phyloP scores from a whole-genome alignment of 164 flowering plant genomes.

The Cinnamomum micranthum region DNA sequence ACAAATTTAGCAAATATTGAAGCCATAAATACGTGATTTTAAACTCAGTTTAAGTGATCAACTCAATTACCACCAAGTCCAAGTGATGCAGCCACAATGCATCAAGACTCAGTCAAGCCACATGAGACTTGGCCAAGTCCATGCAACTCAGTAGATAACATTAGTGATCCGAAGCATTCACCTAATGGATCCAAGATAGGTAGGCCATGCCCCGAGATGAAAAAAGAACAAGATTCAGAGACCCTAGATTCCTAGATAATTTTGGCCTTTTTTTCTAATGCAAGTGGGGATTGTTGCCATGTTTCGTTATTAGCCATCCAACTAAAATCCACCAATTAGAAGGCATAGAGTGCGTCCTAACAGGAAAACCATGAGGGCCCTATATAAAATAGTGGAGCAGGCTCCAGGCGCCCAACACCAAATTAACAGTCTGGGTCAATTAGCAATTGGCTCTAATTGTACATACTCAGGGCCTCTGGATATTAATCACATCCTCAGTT shows the following conservation, averaged over 20 bases:
- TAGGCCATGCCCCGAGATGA: too few relatives aligned
- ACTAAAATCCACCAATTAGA: background rate
- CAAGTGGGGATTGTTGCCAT: background rate
- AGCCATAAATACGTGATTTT: too few relatives aligned
- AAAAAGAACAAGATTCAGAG: background rate
- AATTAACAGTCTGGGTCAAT: background rate
- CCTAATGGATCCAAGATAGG: too few relatives aligned
- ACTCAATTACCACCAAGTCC: too few relatives aligned
- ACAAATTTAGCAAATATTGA: too few relatives aligned
- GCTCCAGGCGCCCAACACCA: background rate
- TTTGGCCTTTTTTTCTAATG: background rate
- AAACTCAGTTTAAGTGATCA: too few relatives aligned
- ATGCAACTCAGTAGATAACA: too few relatives aligned
- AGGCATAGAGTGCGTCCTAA: background rate
- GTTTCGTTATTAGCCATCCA: background rate
- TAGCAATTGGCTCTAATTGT: background rate
- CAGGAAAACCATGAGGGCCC: background rate
- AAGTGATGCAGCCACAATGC: too few relatives aligned
- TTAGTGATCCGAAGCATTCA: too few relatives aligned
- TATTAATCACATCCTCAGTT: background rate
- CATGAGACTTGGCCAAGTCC: too few relatives aligned
- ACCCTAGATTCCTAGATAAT: background rate
- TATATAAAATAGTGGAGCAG: background rate
- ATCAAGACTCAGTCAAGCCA: too few relatives aligned
- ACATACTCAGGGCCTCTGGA: background rate